These are phyloP conservation scores for Talaromyces funiculosus DNA, from an alignment of 2,329 filamentous ascomycete genomes.

Conservation along the genomic window DNA sequence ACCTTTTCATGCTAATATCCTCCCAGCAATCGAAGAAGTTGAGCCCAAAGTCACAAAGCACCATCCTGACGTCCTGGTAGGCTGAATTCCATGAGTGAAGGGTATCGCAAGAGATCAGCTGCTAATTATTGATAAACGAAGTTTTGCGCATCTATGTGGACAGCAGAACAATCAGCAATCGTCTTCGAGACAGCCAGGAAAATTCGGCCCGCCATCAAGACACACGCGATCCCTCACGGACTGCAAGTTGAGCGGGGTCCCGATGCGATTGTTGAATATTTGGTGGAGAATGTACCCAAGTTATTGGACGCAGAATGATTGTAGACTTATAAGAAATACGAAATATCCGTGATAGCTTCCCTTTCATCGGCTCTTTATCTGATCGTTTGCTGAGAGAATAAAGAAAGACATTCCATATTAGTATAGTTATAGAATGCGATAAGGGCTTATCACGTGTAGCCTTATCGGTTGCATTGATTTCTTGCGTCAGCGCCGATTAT, in stretches of 20 bases:
- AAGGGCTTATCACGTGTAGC: neutral
- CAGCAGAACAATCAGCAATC: slow-evolving; percentile 33
- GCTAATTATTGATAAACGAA: slow-evolving; percentile 21
- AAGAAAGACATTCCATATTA: neutral
- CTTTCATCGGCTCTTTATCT: neutral
- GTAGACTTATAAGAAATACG: neutral
- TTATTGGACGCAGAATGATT: slow-evolving; percentile 26
- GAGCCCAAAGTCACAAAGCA: slow-evolving; percentile 47
- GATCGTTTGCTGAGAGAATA: neutral
- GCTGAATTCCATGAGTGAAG: neutral
- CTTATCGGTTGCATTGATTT: neutral
- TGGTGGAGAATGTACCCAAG: slow-evolving; percentile 36
- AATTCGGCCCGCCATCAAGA: slow-evolving; percentile 36
- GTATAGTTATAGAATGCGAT: too few relatives aligned
- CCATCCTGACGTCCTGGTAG: slow-evolving; percentile 52
- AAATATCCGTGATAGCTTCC: neutral
- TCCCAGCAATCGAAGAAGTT: slow-evolving; percentile 49
- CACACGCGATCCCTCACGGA: slow-evolving; percentile 39
- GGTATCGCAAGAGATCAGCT: neutral
- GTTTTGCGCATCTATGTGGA: slow-evolving; percentile 60
- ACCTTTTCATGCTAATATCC: neutral
- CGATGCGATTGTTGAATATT: slow-evolving; percentile 39
- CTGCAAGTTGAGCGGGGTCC: slow-evolving; percentile 40
- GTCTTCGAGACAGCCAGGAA: slow-evolving; percentile 35
- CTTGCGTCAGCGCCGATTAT: neutral